These are phyloP conservation scores for Schizosaccharomyces versatilis DNA, from an alignment of 1,139 yeast species.

Conservation along the genomic window DNA sequence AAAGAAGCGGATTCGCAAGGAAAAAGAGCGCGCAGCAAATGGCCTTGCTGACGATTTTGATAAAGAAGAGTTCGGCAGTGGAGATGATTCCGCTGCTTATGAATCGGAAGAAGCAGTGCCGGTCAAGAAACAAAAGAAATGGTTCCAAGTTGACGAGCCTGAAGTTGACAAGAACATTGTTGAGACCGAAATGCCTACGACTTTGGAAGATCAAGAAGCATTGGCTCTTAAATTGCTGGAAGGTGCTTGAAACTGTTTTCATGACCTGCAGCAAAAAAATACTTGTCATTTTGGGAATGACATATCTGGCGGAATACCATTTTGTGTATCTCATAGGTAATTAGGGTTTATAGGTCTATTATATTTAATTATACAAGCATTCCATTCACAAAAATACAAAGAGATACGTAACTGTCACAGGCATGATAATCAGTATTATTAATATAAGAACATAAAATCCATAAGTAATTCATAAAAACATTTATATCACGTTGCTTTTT, in stretches of 20 bases:
- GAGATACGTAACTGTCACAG: no score
- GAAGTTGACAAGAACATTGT: conserved; percentile 23
- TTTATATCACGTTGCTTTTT: no score
- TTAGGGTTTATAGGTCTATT: no score
- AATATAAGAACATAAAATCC: no score
- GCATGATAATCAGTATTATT: no score
- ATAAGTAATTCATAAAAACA: no score
- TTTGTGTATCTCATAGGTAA: no score
- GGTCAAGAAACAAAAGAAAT: conserved; percentile 21
- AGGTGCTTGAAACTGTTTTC: background rate
- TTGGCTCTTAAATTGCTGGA: conserved; percentile 46
- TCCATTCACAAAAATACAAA: no score
- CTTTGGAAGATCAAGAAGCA: conserved; percentile 82
- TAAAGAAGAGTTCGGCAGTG: conserved; percentile 7
- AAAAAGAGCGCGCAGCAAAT: conserved; percentile 30
- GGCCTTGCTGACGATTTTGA: conserved; percentile 20
- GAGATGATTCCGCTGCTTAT: conserved; percentile 12
- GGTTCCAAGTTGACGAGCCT: conserved; percentile 27
- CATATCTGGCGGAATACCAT: no score
- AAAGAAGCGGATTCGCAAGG: conserved; percentile 75
- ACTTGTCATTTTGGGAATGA: no score
- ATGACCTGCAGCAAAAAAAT: no score
- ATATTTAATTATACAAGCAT: no score
- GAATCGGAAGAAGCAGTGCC: conserved; percentile 25
- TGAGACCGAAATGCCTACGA: conserved; percentile 71